Evolutionary conservation across 2,329 filamentous ascomycete species (phyloP).

Genomic region (Aspergillus flavus): DNA sequence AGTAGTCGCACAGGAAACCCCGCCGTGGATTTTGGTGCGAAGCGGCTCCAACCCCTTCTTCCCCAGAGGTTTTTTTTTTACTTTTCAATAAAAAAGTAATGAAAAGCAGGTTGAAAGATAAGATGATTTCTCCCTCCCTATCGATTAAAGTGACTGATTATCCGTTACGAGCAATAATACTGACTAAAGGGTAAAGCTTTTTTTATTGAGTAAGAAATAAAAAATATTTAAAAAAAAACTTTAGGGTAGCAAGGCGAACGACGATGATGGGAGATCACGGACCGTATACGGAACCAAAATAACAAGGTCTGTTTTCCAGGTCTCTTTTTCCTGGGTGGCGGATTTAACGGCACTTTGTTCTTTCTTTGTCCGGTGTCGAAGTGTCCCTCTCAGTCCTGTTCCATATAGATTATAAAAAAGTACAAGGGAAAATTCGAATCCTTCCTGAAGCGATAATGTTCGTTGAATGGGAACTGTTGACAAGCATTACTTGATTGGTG

Average conservation of each 20-base stretch:
- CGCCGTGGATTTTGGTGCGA: constrained; percentile 22
- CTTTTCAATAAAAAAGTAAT: background rate
- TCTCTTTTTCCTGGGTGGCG: background rate
- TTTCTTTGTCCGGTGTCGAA: background rate
- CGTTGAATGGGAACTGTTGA: background rate
- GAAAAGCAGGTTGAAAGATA: background rate
- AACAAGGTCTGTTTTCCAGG: background rate
- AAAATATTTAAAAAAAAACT: background rate
- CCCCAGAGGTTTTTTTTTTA: constrained; percentile 7
- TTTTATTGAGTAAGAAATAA: background rate
- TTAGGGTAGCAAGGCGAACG: background rate
- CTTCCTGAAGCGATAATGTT: background rate
- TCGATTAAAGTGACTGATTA: background rate
- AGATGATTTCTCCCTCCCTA: background rate
- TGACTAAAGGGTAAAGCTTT: background rate
- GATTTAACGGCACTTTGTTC: background rate
- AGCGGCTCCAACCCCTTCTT: constrained; percentile 21
- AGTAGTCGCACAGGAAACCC: constrained; percentile 26
- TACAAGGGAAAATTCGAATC: background rate
- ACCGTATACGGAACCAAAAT: background rate
- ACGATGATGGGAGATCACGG: background rate
- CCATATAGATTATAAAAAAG: background rate
- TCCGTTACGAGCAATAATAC: background rate
- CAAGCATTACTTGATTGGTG: background rate
- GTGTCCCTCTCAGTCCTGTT: background rate